phyloP scores from a whole-genome alignment of 371 early-diverging fungal genomes.

The Funneliformis caledonium region DNA sequence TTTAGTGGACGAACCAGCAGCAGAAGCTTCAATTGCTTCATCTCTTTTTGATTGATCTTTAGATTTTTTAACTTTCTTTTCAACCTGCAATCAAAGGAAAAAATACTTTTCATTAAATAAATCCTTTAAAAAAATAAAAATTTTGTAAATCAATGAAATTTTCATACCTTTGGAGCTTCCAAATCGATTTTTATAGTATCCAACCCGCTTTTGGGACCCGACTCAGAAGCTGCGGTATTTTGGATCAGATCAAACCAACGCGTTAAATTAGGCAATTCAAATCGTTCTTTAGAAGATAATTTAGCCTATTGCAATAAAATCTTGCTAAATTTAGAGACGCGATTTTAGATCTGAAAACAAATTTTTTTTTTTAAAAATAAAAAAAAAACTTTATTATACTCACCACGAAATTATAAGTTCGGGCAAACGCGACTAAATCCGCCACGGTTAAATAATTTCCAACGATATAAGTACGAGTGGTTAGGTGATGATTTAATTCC shows the following conservation, averaged over 20 bases:
- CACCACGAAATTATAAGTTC: slow-evolving; percentile 66
- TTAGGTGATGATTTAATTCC: slow-evolving; percentile 70
- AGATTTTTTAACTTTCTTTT: slow-evolving; percentile 52
- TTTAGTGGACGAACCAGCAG: slow-evolving; percentile 49
- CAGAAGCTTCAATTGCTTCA: slow-evolving; percentile 14
- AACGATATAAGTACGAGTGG: slow-evolving; percentile 66
- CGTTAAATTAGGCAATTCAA: slow-evolving; percentile 33
- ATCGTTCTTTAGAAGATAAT: background rate
- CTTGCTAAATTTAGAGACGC: background rate
- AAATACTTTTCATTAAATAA: background rate
- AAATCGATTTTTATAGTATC: slow-evolving; percentile 32
- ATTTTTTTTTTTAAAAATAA: background rate
- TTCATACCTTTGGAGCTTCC: slow-evolving; percentile 45
- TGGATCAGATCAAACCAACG: slow-evolving; percentile 43
- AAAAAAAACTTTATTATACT: background rate
- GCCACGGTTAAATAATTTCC: slow-evolving; percentile 68
- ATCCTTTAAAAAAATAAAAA: too few species aligned
- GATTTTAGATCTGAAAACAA: background rate
- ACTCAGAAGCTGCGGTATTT: slow-evolving; percentile 50
- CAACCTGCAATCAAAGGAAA: background rate
- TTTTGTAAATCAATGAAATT: background rate
- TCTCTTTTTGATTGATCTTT: slow-evolving; percentile 46
- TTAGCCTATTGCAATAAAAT: background rate
- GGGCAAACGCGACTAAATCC: slow-evolving; percentile 74
- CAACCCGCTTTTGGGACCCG: background rate